A percentile compares a stretch with the other conserved stretches of the same genome.
Evolutionary conservation across 129 eudicot species (phyloP).

Genomic region (Helianthus tuberosus): DNA sequence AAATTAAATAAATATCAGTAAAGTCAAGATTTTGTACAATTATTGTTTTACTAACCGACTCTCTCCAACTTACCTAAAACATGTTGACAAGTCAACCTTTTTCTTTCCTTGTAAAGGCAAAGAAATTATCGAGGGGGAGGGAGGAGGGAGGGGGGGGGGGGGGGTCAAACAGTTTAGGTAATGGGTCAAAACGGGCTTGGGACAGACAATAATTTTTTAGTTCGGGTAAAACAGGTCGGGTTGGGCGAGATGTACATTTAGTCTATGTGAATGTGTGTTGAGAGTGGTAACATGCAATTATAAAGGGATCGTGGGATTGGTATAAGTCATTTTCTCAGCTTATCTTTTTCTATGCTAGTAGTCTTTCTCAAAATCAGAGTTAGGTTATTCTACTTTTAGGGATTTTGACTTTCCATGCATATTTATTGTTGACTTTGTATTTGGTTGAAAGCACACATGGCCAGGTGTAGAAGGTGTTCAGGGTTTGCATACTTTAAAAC

Average conservation of each 20-base stretch:
- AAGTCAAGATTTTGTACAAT: not conserved
- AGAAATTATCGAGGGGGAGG: too few relatives aligned
- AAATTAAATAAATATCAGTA: not conserved
- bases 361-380: slow-evolving; percentile 22
- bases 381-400: not conserved
- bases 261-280: not conserved
- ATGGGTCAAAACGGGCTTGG: not conserved
- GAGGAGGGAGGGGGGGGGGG: too few relatives aligned
- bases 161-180: too few relatives aligned
- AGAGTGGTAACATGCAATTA: slow-evolving; percentile 24
- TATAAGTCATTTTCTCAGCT: slow-evolving; percentile 29
- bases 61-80: slow-evolving; percentile 11
- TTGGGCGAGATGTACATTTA: not conserved
- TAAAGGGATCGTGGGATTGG: slow-evolving; percentile 30
- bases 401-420: slow-evolving; percentile 17
- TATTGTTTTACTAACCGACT: not conserved
- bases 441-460: too few relatives aligned
- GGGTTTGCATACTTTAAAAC: not conserved
- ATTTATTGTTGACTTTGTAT: slow-evolving; percentile 20
- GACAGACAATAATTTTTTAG: not conserved
- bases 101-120: too few relatives aligned
- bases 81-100: not conserved
- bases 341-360: slow-evolving; percentile 17
- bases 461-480: not conserved
- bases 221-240: not conserved